Evolutionary conservation across 345 rosid species (phyloP).

Genomic region (Salix purpurea): DNA sequence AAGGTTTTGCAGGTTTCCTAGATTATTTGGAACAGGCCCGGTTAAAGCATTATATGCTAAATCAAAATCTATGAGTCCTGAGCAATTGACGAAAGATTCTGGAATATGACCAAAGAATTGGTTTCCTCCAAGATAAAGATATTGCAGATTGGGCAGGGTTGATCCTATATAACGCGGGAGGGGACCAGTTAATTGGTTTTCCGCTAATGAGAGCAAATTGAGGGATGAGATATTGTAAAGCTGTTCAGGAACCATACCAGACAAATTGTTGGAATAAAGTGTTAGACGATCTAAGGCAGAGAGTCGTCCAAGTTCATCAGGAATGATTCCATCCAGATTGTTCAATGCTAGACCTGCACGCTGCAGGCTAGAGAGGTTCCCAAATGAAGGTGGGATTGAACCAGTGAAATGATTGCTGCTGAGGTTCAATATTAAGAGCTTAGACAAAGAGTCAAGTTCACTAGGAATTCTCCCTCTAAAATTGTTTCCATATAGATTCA

Average conservation of each 20-base stretch:
- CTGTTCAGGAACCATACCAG: background rate
- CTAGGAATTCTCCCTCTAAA: background rate
- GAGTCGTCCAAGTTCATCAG: background rate
- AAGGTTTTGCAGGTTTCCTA: too few relatives aligned
- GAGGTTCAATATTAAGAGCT: background rate
- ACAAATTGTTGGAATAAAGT: background rate
- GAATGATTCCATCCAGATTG: background rate
- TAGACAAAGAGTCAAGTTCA: background rate
- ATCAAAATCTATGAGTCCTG: too few relatives aligned
- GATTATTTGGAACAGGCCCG: background rate
- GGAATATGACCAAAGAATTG: too few relatives aligned
- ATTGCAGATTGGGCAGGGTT: background rate
- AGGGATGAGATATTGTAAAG: background rate
- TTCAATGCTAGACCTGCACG: background rate
- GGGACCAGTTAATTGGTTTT: background rate
- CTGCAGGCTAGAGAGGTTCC: background rate
- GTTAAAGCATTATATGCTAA: too few relatives aligned
- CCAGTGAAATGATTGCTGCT: background rate
- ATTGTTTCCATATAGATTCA: background rate
- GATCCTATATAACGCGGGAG: background rate
- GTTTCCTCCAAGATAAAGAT: background rate
- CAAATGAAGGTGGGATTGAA: background rate
- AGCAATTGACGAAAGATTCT: background rate
- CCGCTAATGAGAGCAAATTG: too few relatives aligned
- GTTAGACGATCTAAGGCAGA: background rate